Evolutionary conservation across 768 basidiomycete species (phyloP).

Genomic region (Tephrocybe sp.): DNA sequence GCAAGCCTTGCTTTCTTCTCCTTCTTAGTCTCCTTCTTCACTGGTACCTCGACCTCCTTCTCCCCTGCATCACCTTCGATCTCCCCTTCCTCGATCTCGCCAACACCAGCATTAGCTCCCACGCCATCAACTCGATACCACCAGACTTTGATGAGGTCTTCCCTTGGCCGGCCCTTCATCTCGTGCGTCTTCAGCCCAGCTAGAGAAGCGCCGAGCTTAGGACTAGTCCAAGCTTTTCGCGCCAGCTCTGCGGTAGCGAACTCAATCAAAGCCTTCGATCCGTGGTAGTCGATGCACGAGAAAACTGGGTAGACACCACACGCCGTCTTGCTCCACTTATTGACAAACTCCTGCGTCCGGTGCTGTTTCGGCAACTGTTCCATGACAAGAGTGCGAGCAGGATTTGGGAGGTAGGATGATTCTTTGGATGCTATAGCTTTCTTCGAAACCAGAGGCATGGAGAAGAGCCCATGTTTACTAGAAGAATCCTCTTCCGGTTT

Average conservation of each 20-base stretch:
- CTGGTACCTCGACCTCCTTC: constrained; percentile 15
- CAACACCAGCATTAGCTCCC: constrained; percentile 36
- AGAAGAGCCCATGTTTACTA: constrained; percentile 46
- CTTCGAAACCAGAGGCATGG: constrained; percentile 19
- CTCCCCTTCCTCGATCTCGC: constrained; percentile 49
- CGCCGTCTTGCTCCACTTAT: constrained; percentile 39
- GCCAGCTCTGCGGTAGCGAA: constrained; percentile 44
- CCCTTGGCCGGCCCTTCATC: constrained; percentile 40
- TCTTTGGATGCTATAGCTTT: constrained; percentile 12
- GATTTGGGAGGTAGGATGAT: constrained; percentile 39
- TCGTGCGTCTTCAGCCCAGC: constrained; percentile 30
- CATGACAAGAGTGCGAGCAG: constrained; percentile 51
- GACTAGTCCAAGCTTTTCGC: constrained; percentile 46
- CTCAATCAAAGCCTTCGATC: constrained; percentile 48
- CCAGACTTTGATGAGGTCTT: constrained; percentile 45
- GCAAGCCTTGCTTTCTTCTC: constrained; percentile 24
- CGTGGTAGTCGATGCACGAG: constrained; percentile 37
- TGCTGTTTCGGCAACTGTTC: constrained; percentile 51
- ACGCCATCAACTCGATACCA: constrained; percentile 45
- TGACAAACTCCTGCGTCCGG: constrained; percentile 39
- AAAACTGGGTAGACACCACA: constrained; percentile 36
- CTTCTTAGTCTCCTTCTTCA: constrained; percentile 30
- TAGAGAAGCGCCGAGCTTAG: constrained; percentile 33
- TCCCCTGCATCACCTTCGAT: constrained; percentile 39
- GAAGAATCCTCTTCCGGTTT: constrained; percentile 40